Conservation (phyloP, 345 rosid genomes). For the Moricandia arvensis region DNA sequence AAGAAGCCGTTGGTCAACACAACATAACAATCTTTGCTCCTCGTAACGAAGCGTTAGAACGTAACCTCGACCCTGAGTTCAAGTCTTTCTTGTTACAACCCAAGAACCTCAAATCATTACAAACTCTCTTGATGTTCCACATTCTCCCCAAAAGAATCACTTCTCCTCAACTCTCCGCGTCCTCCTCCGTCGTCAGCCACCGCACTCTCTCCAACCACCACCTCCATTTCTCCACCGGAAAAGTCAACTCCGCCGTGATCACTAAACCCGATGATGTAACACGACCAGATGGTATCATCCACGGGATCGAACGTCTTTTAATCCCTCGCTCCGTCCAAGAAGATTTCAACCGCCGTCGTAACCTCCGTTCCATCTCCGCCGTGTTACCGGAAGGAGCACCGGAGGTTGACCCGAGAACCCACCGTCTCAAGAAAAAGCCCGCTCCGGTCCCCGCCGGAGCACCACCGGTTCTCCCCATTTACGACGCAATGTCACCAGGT, state of each 20-base stretch:
- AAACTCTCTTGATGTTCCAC: conserved; percentile 74
- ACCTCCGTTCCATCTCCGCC: conserved; percentile 61
- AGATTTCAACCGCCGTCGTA: conserved; percentile 66
- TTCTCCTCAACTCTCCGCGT: conserved; percentile 38
- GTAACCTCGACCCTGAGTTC: conserved; percentile 79
- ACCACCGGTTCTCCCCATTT: conserved; percentile 51
- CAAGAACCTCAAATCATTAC: conserved; percentile 75
- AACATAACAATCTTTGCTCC: conserved; percentile 96
- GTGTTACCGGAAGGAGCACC: conserved; percentile 72
- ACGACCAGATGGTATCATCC: conserved; percentile 75
- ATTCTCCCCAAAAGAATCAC: conserved; percentile 63
- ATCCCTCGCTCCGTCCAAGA: conserved; percentile 71
- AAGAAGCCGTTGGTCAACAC: conserved; percentile 74
- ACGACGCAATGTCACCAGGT: conserved; percentile 76
- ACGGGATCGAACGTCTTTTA: conserved; percentile 63
- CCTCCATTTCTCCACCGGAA: conserved; percentile 36
- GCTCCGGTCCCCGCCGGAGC: conserved; percentile 46
- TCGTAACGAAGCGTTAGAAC: conserved; percentile 76
- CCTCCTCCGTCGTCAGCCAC: conserved; percentile 38
- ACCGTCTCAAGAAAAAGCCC: conserved; percentile 58
- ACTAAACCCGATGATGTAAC: conserved; percentile 38
- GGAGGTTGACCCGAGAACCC: conserved; percentile 63
- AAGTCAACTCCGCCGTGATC: conserved; percentile 48
- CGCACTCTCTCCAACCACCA: conserved; percentile 47
- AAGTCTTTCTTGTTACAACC: conserved; percentile 91